Conservation (phyloP, 2,329 filamentous ascomycete genomes). For the Tolypocladium inflatum region DNA sequence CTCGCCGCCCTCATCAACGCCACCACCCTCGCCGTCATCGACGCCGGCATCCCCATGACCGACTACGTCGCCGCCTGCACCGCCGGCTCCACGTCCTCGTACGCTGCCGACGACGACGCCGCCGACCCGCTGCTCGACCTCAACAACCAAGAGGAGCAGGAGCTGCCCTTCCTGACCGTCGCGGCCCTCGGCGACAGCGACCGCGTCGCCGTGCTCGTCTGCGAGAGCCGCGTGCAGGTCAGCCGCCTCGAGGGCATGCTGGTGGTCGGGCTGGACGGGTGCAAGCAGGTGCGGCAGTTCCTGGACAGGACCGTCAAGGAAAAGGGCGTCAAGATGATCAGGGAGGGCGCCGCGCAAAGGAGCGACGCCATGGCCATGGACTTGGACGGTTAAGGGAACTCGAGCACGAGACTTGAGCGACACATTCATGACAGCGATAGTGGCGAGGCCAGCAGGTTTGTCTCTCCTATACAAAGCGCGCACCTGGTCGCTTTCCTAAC, state of each 20-base stretch:
- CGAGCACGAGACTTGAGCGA: background rate
- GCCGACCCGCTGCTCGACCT: conserved; percentile 75
- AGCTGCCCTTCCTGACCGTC: conserved; percentile 81
- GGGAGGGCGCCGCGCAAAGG: conserved; percentile 41
- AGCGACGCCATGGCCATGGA: conserved; percentile 41
- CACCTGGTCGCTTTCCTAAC: background rate
- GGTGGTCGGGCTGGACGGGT: conserved; percentile 84
- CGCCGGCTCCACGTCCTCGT: conserved; percentile 65
- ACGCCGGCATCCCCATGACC: conserved; percentile 91
- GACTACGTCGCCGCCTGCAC: conserved; percentile 87
- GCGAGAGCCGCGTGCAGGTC: conserved; percentile 83
- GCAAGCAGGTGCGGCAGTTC: conserved; percentile 73
- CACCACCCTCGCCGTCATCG: conserved; percentile 80
- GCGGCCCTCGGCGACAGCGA: conserved; percentile 68
- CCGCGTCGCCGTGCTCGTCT: conserved; percentile 67
- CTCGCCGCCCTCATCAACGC: conserved; percentile 88
- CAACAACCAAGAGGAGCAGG: conserved; percentile 72
- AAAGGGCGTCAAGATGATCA: conserved; percentile 56
- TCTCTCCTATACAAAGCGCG: background rate
- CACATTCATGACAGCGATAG: background rate
- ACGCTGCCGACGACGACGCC: conserved; percentile 53
- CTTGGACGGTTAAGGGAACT: conserved; percentile 24
- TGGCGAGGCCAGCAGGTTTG: background rate
- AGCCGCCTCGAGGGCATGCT: conserved; percentile 83
- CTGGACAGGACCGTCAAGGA: conserved; percentile 71